These are phyloP conservation scores for Globisporangium yorkense DNA, from an alignment of 352 stramenopile genomes.

Conservation along the genomic window DNA sequence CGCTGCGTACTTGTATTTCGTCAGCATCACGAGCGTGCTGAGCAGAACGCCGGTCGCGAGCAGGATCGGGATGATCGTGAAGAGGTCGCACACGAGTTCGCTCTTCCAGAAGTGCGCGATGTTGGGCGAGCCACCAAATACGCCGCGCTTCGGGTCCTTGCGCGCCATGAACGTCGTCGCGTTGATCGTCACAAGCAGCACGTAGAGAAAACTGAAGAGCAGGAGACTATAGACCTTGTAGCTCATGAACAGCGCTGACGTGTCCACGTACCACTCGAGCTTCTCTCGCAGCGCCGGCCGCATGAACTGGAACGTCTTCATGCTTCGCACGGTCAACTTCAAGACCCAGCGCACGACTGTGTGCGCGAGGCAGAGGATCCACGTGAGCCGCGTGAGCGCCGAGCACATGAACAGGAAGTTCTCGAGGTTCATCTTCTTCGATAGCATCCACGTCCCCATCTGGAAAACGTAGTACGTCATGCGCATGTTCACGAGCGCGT, in stretches of 20 bases:
- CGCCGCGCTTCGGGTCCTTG: constrained; percentile 20
- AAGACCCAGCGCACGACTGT: constrained; percentile 20
- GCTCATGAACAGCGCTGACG: constrained; percentile 22
- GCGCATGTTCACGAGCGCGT: constrained; percentile 36
- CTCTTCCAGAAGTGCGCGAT: constrained; percentile 38
- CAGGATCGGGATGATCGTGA: constrained; percentile 28
- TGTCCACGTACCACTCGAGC: constrained; percentile 28
- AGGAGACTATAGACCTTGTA: constrained; percentile 42
- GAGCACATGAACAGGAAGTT: constrained; percentile 53
- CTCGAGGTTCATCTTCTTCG: constrained; percentile 30
- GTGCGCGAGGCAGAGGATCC: constrained; percentile 49
- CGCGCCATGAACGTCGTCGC: constrained; percentile 25
- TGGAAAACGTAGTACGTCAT: constrained; percentile 39
- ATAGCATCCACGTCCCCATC: constrained; percentile 52
- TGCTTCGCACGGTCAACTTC: constrained; percentile 39
- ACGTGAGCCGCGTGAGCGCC: constrained; percentile 39
- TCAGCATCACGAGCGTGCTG: constrained; percentile 23
- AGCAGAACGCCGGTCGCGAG: constrained; percentile 21
- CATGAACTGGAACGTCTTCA: constrained; percentile 80
- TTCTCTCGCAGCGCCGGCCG: constrained; percentile 5
- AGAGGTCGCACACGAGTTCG: constrained; percentile 46
- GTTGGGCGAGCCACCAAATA: constrained; percentile 33
- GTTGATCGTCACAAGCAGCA: constrained; percentile 16
- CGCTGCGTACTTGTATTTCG: constrained; percentile 28
- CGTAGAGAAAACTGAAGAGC: constrained; percentile 20